Evolutionary conservation across 2,329 filamentous ascomycete species (phyloP).

Genomic region (Venturia carpophila): DNA sequence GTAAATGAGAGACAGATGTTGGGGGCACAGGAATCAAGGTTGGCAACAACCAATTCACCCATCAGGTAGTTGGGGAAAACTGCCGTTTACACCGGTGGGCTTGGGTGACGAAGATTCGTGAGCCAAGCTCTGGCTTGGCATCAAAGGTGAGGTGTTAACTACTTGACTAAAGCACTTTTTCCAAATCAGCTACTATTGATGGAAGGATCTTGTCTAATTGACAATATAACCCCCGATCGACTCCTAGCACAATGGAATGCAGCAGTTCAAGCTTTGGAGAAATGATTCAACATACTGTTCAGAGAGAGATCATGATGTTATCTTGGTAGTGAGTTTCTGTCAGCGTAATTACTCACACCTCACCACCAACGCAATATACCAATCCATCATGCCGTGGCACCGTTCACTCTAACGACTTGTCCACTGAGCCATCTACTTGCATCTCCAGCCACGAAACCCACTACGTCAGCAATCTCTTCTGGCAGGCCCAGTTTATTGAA

Average conservation of each 20-base stretch:
- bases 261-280: no score
- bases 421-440: conserved; percentile 19
- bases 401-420: conserved; percentile 19
- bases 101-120: background rate
- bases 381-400: conserved; percentile 14
- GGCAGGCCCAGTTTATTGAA: conserved; percentile 18
- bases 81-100: background rate
- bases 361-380: background rate
- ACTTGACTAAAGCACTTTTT: background rate
- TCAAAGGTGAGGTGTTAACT: background rate
- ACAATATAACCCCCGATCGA: background rate
- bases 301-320: background rate
- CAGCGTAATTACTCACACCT: background rate
- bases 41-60: background rate
- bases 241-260: background rate
- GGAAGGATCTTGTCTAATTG: background rate
- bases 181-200: background rate
- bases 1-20: no score
- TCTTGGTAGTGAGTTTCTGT: background rate
- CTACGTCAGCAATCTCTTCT: conserved; percentile 19
- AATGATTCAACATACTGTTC: background rate
- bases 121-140: background rate
- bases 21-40: background rate
- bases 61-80: background rate
- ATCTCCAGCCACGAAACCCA: conserved; percentile 16